Conservation (phyloP, 176 grass and related monocot genomes). For the Juncus effusus region DNA sequence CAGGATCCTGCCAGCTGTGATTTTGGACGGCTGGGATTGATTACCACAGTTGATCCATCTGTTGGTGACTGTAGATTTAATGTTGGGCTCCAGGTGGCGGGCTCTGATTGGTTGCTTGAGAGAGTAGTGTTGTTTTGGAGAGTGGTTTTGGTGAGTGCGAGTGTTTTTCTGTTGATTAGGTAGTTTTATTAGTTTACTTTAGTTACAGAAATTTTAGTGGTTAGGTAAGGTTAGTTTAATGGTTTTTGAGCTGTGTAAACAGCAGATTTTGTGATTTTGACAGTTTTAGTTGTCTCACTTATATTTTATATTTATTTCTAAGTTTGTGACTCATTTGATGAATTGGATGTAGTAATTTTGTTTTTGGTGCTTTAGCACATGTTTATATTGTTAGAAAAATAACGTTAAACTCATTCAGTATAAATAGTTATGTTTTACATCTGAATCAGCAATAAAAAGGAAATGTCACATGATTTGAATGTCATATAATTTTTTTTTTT, state of each 20-base stretch:
- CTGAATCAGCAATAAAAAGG: too few species aligned
- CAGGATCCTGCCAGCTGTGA: slow-evolving; percentile 69
- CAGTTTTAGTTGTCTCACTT: not conserved
- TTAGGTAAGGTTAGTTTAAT: too few species aligned
- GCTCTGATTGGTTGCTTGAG: slow-evolving; percentile 36
- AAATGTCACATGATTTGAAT: too few species aligned
- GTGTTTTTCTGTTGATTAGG: not conserved
- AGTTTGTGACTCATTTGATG: too few species aligned
- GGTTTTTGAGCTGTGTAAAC: slow-evolving; percentile 4
- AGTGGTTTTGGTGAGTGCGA: slow-evolving; percentile 14
- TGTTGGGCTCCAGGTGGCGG: slow-evolving; percentile 50
- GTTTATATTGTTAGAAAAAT: too few species aligned
- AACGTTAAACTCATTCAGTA: too few species aligned
- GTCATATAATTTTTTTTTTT: too few species aligned
- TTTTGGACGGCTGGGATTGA: slow-evolving; percentile 68
- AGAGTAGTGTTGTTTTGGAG: slow-evolving; percentile 10
- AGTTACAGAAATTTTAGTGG: too few species aligned
- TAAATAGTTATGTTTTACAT: too few species aligned
- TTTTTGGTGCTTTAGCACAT: too few species aligned
- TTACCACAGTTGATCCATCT: slow-evolving; percentile 89
- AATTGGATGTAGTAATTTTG: too few species aligned
- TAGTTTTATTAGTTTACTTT: not conserved
- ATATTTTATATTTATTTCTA: too few species aligned
- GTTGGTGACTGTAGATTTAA: slow-evolving; percentile 63
- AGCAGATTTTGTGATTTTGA: slow-evolving; percentile 11